Evolutionary conservation across 1,284 basidiomycete species (phyloP), one percentile per base, ranked within the genome.

Genomic region (Fomes fomentarius): DNA sequence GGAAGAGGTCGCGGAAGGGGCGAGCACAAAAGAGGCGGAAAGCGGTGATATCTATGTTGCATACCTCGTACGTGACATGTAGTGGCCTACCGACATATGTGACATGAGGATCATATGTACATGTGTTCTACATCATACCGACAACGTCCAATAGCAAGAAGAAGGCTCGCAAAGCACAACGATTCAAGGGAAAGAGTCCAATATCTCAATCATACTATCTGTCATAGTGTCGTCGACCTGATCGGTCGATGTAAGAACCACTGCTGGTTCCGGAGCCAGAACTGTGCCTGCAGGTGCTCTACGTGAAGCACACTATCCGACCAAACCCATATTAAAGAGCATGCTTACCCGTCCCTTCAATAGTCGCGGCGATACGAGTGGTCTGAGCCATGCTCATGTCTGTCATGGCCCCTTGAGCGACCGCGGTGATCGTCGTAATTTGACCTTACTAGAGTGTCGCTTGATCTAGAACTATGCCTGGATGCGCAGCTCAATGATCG

Each of bases 401-500:
- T 31, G 43, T 54, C 54, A 26, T 49, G 40, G 11, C 49, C 53
- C 21, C 59, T 52, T 9, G 56, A 49, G 42, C 53, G 54, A 9
- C 56, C 54, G 38, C 55, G 53, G 41, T 34, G 51, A 47, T 54
- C 51, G 35, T 57, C 53, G 44, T 54, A 52, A 17, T 51, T 45
- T 19, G 60, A 52, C 31, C 52, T 54, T 4, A 54, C 54, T 9
- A 61, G 35, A 1, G 60, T 61, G 37, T 61, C 60, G 37, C 39
- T 58, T 15, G 60, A 61, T 35, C 60, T 58, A 10, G 60, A 61
- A 37, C 60, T 58, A 10, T 55, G 56, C 17, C 51, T 61, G 25
- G 46, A 38, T 41, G 40, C 43, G 34, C 28, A 28, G 30, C 25
- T 52, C 37, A 43, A 28, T n/a, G 38, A 44, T 46, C 30, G 35